Evolutionary conservation across 2,329 filamentous ascomycete genomes (phyloP).

Genomic region (Orbilia javanica): DNA sequence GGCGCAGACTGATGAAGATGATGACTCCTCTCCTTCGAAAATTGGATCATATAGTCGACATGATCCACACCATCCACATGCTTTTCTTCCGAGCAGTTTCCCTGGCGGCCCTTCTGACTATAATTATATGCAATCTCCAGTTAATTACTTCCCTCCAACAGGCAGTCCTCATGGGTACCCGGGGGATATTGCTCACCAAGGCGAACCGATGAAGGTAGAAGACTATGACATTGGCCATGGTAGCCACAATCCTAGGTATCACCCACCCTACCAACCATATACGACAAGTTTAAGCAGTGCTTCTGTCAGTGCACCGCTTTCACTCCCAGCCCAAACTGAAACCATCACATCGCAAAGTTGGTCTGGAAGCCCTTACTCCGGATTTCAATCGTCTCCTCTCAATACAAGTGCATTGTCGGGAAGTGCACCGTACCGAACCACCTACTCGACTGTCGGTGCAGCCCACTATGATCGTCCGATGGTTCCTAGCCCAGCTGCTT

Average conservation of each 20-base stretch:
- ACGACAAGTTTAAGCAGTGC: conserved; percentile 52
- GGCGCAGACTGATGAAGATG: conserved; percentile 52
- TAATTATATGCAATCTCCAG: conserved; percentile 45
- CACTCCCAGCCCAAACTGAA: conserved; percentile 47
- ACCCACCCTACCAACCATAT: conserved; percentile 43
- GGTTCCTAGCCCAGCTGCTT: conserved; percentile 52
- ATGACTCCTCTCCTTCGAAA: conserved; percentile 46
- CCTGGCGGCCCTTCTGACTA: conserved; percentile 52
- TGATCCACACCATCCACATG: conserved; percentile 49
- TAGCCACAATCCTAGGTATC: conserved; percentile 43
- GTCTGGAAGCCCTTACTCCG: conserved; percentile 51
- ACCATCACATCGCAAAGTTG: conserved; percentile 54
- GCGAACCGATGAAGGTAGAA: conserved; percentile 45
- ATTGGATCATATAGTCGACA: conserved; percentile 49
- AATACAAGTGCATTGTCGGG: conserved; percentile 49
- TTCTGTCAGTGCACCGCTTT: conserved; percentile 45
- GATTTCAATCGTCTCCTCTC: conserved; percentile 47
- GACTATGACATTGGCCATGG: conserved; percentile 51
- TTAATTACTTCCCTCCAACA: conserved; percentile 51
- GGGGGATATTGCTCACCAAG: conserved; percentile 35
- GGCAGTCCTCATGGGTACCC: conserved; percentile 50
- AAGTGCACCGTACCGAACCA: conserved; percentile 50
- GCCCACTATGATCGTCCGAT: conserved; percentile 55
- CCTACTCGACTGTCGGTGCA: conserved; percentile 45
- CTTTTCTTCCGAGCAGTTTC: conserved; percentile 55